Evolutionary conservation across 331 rosid genomes (phyloP).

Genomic region (Spiraea crenata): DNA sequence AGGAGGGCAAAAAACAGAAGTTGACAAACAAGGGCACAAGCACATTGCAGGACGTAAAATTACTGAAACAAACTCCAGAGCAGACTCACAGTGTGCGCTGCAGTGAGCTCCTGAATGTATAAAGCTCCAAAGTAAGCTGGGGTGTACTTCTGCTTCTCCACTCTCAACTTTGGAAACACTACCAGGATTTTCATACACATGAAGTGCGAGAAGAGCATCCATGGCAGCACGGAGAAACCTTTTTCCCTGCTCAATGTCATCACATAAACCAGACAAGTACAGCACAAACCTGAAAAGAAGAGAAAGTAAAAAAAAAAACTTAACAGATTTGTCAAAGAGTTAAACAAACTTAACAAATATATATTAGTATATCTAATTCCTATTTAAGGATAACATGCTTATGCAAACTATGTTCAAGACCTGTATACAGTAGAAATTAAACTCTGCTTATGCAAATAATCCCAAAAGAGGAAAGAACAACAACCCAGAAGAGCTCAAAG

Average conservation of each 20-base stretch:
- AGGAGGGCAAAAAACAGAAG: background rate
- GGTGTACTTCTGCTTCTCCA: constrained; percentile 43
- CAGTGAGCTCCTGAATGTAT: constrained; percentile 61
- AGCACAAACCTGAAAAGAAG: constrained; percentile 48
- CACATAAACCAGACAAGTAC: constrained; percentile 64
- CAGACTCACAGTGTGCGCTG: constrained; percentile 34
- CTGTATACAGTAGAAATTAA: too few species aligned
- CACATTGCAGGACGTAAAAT: background rate
- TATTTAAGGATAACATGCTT: too few species aligned
- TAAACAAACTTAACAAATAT: too few species aligned
- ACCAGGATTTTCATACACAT: constrained; percentile 44
- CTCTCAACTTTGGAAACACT: constrained; percentile 36
- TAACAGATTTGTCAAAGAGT: constrained; percentile 13
- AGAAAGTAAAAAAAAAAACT: constrained; percentile 26
- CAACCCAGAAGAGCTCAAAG: too few species aligned
- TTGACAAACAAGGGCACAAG: too few species aligned
- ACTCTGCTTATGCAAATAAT: too few species aligned
- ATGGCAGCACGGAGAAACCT: constrained; percentile 50
- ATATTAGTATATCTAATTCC: background rate
- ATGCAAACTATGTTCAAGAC: too few species aligned
- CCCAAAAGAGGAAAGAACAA: too few species aligned
- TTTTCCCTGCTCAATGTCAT: constrained; percentile 60
- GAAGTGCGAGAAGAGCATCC: constrained; percentile 44
- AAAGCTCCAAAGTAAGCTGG: constrained; percentile 63
- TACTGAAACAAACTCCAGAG: background rate